phyloP scores from a whole-genome alignment of 2,329 filamentous ascomycete genomes.

The Stagonosporopsis chrysanthemi region DNA sequence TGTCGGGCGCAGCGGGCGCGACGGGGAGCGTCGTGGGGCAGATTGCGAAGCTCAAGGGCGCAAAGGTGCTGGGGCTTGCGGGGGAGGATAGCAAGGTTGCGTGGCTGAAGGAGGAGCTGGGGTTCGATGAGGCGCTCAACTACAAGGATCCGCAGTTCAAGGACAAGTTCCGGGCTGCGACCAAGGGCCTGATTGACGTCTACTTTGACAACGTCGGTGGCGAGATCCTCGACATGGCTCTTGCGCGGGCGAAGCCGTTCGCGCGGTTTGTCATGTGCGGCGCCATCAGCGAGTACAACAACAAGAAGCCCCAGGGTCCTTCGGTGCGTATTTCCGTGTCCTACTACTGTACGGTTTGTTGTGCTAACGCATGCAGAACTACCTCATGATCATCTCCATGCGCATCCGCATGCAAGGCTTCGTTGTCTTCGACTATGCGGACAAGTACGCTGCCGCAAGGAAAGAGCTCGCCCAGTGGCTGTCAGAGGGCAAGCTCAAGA shows the following conservation, averaged over 20 bases:
- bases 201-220: conserved; percentile 63
- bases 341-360: not conserved
- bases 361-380: conserved; percentile 45
- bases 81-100: conserved; percentile 62
- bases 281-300: conserved; percentile 55
- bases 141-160: conserved; percentile 61
- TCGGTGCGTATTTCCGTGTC: conserved; percentile 40
- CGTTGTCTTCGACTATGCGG: conserved; percentile 72
- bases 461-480: conserved; percentile 72
- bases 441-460: conserved; percentile 65
- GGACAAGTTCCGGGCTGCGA: conserved; percentile 57
- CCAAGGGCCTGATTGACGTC: conserved; percentile 59
- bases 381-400: conserved; percentile 55
- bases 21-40: conserved; percentile 80
- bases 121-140: conserved; percentile 63
- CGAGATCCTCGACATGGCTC: conserved; percentile 56
- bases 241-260: conserved; percentile 52
- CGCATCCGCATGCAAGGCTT: conserved; percentile 62
- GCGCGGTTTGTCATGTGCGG: conserved; percentile 56
- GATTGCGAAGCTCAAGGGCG: conserved; percentile 75
- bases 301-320: conserved; percentile 59
- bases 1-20: conserved; percentile 79
- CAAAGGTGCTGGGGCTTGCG: conserved; percentile 60
- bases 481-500: conserved; percentile 73
- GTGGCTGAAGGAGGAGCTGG: conserved; percentile 62